Conservation (phyloP, 805 yeast genomes). For the Candida gorgasii region DNA sequence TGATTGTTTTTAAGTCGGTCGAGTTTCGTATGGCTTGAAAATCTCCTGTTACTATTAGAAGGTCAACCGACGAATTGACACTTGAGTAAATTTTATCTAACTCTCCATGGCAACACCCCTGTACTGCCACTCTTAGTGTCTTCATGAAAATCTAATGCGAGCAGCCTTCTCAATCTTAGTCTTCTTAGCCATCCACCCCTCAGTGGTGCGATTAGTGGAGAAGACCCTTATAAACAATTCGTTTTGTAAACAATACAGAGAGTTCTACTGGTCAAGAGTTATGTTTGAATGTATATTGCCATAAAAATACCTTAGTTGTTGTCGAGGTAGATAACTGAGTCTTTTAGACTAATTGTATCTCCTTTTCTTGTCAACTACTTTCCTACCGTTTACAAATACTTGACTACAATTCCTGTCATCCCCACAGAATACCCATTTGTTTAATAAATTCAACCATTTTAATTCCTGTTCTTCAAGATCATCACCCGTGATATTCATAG, state of each 20-base stretch:
- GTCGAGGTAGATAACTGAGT: no score
- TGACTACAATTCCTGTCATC: conserved; percentile 84
- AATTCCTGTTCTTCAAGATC: conserved; percentile 12
- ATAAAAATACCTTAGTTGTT: no score
- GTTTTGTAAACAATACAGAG: no score
- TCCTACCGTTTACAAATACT: conserved; percentile 83
- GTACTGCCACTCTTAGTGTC: conserved; percentile 57
- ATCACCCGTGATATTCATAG: conserved; percentile 9
- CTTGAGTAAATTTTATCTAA: conserved; percentile 56
- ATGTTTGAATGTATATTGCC: no score
- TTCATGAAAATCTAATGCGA: conserved; percentile 4
- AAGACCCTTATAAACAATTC: no score
- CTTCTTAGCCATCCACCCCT: no score
- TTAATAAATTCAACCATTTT: conserved; percentile 58
- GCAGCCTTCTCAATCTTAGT: neutral
- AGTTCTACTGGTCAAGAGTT: no score
- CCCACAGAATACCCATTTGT: conserved; percentile 91
- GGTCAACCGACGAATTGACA: conserved; percentile 22
- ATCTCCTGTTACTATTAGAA: conserved; percentile 83
- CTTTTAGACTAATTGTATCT: no score
- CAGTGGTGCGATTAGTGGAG: neutral
- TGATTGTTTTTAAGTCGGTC: conserved; percentile 65
- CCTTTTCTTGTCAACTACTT: conserved; percentile 48
- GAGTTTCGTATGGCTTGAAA: conserved; percentile 75
- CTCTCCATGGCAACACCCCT: conserved; percentile 91